Percentiles rank a stretch among this genome's conserved stretches.
phyloP scores from a whole-genome alignment of 139 green algal genomes.

The Chlamydomonas urium region DNA sequence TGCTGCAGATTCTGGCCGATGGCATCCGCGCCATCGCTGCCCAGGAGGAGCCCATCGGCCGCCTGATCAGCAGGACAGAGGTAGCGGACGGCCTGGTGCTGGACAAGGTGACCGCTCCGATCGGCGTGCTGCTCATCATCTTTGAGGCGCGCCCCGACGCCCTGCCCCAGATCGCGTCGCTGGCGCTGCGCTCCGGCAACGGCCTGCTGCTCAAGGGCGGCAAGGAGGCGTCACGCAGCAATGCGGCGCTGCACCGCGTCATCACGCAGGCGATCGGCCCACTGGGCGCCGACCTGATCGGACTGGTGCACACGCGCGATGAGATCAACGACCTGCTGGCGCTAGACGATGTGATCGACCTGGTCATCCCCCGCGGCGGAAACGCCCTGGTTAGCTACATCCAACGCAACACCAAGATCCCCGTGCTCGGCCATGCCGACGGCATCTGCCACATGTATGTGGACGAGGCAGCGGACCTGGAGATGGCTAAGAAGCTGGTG shows the following conservation, averaged over 20 bases:
- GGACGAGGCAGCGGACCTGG: constrained; percentile 66
- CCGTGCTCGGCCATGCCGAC: constrained; percentile 96
- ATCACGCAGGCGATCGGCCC: constrained; percentile 48
- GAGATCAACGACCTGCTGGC: constrained; percentile 89
- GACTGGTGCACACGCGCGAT: constrained; percentile 82
- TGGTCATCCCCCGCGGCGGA: constrained; percentile 93
- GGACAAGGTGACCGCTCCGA: constrained; percentile 86
- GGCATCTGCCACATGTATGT: constrained; percentile 98
- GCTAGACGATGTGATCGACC: constrained; percentile 91
- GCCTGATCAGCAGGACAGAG: constrained; percentile 64
- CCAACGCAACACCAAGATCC: constrained; percentile 89
- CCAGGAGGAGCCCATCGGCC: constrained; percentile 77
- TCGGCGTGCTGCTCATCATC: constrained; percentile 98
- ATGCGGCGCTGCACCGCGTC: constrained; percentile 78
- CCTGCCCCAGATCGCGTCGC: constrained; percentile 66
- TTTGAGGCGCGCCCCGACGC: constrained; percentile 97
- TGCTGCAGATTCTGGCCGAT: constrained; percentile 76
- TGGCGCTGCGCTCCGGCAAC: constrained; percentile 50
- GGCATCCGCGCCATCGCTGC: constrained; percentile 86
- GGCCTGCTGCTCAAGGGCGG: constrained; percentile 86
- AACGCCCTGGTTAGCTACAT: constrained; percentile 71
- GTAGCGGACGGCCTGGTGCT: constrained; percentile 88
- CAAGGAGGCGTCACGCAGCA: constrained; percentile 88
- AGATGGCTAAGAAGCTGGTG: constrained; percentile 56
- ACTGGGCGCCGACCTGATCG: constrained; percentile 71